These are phyloP conservation scores for Phoma sp. DNA, from an alignment of 2,329 filamentous ascomycete genomes.

Conservation along the genomic window DNA sequence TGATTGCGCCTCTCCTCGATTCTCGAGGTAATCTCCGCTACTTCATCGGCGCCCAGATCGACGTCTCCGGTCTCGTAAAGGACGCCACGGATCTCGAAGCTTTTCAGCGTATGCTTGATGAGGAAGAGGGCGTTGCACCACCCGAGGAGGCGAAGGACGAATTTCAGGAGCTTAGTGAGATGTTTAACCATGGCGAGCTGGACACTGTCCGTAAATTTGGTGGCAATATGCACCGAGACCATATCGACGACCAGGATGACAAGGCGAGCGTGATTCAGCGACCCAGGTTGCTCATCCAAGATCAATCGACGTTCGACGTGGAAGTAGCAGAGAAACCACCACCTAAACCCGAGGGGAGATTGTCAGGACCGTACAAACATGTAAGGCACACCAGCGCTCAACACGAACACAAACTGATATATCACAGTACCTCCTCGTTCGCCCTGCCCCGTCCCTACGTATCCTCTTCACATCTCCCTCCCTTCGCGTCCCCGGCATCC, in stretches of 20 bases:
- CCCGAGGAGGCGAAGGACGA: conserved; percentile 61
- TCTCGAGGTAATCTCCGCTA: conserved; percentile 72
- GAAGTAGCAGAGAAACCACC: conserved; percentile 24
- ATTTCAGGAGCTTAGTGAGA: conserved; percentile 71
- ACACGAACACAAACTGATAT: conserved; percentile 6
- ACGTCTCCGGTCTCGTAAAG: conserved; percentile 72
- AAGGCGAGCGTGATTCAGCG: conserved; percentile 41
- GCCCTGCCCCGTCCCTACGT: conserved; percentile 57
- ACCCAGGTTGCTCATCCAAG: conserved; percentile 59
- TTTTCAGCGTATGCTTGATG: conserved; percentile 58
- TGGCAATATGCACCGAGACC: conserved; percentile 68
- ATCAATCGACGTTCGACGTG: conserved; percentile 48
- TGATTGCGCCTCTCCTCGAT: conserved; percentile 75
- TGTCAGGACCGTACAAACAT: conserved; percentile 64
- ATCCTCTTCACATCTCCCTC: conserved; percentile 60
- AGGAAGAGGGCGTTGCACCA: conserved; percentile 41
- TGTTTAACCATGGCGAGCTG: conserved; percentile 73
- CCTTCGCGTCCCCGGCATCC: conserved; percentile 57
- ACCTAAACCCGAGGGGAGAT: conserved; percentile 33
- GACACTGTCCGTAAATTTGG: conserved; percentile 69
- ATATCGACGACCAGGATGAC: conserved; percentile 58
- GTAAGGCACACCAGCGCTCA: conserved; percentile 49
- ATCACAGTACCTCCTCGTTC: conserved; percentile 56
- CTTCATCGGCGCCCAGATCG: conserved; percentile 75
- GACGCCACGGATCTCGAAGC: conserved; percentile 71